Conservation (phyloP, 2,329 filamentous ascomycete species). For the Torrubiellomyces zombiae region DNA sequence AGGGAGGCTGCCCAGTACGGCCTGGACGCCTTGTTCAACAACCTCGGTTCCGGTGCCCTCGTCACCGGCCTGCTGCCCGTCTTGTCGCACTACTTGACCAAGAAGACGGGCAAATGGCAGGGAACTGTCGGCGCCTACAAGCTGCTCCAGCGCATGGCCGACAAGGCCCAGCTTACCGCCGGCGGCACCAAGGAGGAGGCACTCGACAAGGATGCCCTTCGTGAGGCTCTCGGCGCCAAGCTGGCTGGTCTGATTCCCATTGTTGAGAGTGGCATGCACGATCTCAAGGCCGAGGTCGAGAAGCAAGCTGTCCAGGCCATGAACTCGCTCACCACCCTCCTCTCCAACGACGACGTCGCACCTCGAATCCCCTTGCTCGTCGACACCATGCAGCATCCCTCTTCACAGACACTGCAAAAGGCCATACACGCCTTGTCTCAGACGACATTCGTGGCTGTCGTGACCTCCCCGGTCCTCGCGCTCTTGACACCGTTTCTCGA, state of each 20-base stretch:
- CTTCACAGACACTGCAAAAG: slow-evolving; percentile 74
- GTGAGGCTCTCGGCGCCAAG: slow-evolving; percentile 78
- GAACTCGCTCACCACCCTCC: slow-evolving; percentile 72
- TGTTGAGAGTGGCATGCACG: slow-evolving; percentile 88
- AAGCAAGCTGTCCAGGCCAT: slow-evolving; percentile 90
- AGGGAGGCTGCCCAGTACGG: slow-evolving; percentile 89
- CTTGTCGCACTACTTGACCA: slow-evolving; percentile 58
- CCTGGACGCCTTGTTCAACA: slow-evolving; percentile 70
- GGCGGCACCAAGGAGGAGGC: slow-evolving; percentile 70
- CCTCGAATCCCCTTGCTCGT: slow-evolving; percentile 83
- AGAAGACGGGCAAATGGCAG: slow-evolving; percentile 90
- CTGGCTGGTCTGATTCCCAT: slow-evolving; percentile 78
- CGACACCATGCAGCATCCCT: slow-evolving; percentile 90
- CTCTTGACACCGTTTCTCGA: slow-evolving; percentile 89
- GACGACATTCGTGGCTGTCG: slow-evolving; percentile 95
- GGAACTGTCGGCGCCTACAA: slow-evolving; percentile 76
- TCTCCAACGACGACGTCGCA: slow-evolving; percentile 93
- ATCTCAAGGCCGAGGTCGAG: slow-evolving; percentile 74
- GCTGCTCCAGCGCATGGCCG: slow-evolving; percentile 81
- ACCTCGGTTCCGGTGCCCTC: slow-evolving; percentile 66
- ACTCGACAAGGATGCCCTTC: slow-evolving; percentile 70
- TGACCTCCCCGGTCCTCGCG: slow-evolving; percentile 88
- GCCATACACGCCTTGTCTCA: slow-evolving; percentile 92
- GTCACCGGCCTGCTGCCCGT: slow-evolving; percentile 68
- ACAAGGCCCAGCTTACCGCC: slow-evolving; percentile 76